Conservation (phyloP, 2,329 filamentous ascomycete species). For the Scolecobasidium constrictum region DNA sequence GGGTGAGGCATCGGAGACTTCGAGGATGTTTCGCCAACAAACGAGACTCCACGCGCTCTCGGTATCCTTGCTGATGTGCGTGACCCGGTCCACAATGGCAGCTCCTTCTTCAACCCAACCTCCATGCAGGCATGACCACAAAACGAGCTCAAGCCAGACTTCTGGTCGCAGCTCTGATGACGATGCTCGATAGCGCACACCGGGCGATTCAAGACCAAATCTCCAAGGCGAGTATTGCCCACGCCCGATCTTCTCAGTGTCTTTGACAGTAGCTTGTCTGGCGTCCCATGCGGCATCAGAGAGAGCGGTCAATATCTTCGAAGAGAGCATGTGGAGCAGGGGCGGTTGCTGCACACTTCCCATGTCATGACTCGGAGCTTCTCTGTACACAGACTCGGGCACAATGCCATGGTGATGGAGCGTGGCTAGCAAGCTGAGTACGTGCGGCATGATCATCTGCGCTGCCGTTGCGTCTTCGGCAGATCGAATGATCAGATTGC, state of each 20-base stretch:
- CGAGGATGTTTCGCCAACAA: constrained; percentile 3
- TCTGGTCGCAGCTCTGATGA: constrained; percentile 32
- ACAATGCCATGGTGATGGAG: constrained; percentile 37
- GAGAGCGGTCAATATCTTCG: constrained; percentile 36
- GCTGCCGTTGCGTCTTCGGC: constrained; percentile 14
- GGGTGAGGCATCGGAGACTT: not conserved
- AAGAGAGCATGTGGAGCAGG: constrained; percentile 35
- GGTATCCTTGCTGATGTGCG: constrained; percentile 14
- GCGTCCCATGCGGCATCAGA: constrained; percentile 40
- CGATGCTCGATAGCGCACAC: constrained; percentile 22
- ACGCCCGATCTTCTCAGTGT: constrained; percentile 15
- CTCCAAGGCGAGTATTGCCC: not conserved
- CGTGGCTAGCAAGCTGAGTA: constrained; percentile 36
- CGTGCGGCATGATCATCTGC: constrained; percentile 27
- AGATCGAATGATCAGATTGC: constrained; percentile 30
- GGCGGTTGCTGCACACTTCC: constrained; percentile 35
- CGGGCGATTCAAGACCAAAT: not conserved
- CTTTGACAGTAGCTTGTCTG: constrained; percentile 25
- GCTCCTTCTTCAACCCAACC: constrained; percentile 33
- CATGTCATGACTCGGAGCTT: constrained; percentile 21
- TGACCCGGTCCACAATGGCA: constrained; percentile 25
- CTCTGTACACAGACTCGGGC: constrained; percentile 33
- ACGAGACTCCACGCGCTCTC: constrained; percentile 22
- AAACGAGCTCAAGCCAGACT: constrained; percentile 40
- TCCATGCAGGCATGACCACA: constrained; percentile 40